Base-by-base conservation (phyloP, 2,329 filamentous ascomycete genomes). In the Lachnum nothofagi region DNA sequence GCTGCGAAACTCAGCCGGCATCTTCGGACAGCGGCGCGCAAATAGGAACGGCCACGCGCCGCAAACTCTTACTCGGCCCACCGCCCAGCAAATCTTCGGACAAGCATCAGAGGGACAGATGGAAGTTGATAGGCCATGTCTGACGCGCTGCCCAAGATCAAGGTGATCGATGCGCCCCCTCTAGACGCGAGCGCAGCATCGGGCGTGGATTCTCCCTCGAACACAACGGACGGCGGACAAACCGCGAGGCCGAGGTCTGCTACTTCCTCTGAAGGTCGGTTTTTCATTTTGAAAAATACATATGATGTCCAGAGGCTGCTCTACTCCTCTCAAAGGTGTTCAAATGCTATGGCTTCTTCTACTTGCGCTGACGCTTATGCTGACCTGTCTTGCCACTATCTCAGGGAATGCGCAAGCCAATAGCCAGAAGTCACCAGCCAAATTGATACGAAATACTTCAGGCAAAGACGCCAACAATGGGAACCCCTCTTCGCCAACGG, bases 231-330 rank as follows among this genome's bases (percentile, higher is more conserved):
- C 50, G 59, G 56, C 35, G 60, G 53, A 10, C 55, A 53, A 22
- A 56, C 58, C 16, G 47, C 48, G 8, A 58, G 58, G 41, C 63
- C 63, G 49, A 57, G 49, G 35, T 63, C 59, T 34, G 45, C 62
- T 17, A 58, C 56, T 22, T 63, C 60, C 39, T 65, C 63, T 37
- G 63, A 65, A 56, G 62, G 63, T 64, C 51, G 45, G 54, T 51
- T 49, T 31, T 17, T 17, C 53, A 20, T 17, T 29, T 17, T 46
- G 38, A 52, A 47, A 39, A 29, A 42, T 23, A 42, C 31, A 24
- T 38, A 31, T 35, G 17, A 29, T 46, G 16, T 25, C 31, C 24
- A 20, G 31, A 31, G 19, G 12, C 2, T 40, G 43, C 42, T 43
- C 12, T 19, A 22, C 10, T 5, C 12, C 9, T 25, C 14, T 6